Evolutionary conservation across 129 eudicot species (phyloP), one percentile per base, ranked within the genome.

Genomic region (Cynara cardunculus): DNA sequence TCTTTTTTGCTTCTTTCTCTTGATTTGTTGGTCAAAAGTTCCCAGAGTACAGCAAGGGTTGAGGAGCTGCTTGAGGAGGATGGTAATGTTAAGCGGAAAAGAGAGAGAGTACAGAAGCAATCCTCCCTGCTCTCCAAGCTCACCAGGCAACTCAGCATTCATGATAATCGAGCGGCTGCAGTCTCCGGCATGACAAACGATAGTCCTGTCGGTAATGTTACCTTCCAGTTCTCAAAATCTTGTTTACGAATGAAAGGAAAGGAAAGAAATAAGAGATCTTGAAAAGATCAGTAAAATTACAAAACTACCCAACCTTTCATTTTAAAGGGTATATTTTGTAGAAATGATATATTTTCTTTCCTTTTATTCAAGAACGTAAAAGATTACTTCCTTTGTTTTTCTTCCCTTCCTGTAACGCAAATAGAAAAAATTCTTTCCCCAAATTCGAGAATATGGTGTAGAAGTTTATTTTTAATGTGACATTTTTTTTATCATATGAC

Each of bases 31-130:
- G 73, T 73, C 81, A 68, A 41, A 71, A 96, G 99, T 84, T 81
- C 90, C 61, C 99, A 92, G 85, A 96, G 95, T 82, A 88, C 87
- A 16, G 93, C 89, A 9, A 89, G 84, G 89, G 89, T 96, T 10
- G 99, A 96, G 85, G 97, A 96, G 85, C 91, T 96, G 72, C 97
- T 96, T 62, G 89, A 85, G 84, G 99, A 96, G 85, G 99, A 96
- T 86, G 93, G 93, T 64, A 96, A 96, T 62, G 93, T 91, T 7
- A 96, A 88, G 85, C 89, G 90, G 6, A 89, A 84, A 81, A 87
- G 99, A 79, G 99, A 96, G 32, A 95, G 87, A 13, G 67, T 77
- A 82, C 97, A 93, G 82, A 96, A 88, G 73, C 99, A 96, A 79
- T 96, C 99, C 67, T 82, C 98, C 67, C 82, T 96, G 65, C 99